Evolutionary conservation across 441 rosid genomes (phyloP).

Genomic region (Mallotus repandus): DNA sequence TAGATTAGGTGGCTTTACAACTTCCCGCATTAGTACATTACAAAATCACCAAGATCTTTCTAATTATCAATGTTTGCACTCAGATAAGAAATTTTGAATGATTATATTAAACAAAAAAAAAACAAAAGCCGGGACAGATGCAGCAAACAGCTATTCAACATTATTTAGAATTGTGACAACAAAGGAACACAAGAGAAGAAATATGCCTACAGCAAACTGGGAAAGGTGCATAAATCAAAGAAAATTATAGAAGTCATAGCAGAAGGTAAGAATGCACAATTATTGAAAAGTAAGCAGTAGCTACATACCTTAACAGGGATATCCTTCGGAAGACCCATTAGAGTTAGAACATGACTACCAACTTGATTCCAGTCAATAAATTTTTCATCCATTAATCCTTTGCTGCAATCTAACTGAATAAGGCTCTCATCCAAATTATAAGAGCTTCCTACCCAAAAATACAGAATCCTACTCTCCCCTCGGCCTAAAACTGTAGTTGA

Average conservation of each 20-base stretch:
- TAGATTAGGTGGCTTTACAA: neutral
- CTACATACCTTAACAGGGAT: constrained; percentile 58
- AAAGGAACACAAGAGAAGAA: neutral
- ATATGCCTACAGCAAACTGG: neutral
- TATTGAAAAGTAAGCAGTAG: constrained; percentile 10
- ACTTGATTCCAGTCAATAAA: constrained; percentile 57
- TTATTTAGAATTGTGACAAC: neutral
- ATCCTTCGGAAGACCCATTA: constrained; percentile 61
- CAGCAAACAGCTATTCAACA: neutral
- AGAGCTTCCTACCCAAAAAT: constrained; percentile 86
- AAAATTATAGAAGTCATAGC: constrained; percentile 1
- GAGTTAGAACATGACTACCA: constrained; percentile 53
- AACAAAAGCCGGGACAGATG: neutral
- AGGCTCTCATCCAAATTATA: constrained; percentile 40
- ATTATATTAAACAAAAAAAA: neutral
- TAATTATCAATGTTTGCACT: neutral
- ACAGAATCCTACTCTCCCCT: constrained; percentile 47
- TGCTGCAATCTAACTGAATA: constrained; percentile 44
- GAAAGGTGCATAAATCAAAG: neutral
- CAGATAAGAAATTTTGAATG: neutral
- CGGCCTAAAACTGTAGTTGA: constrained; percentile 42
- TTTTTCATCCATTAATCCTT: constrained; percentile 34
- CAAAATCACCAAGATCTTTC: neutral
- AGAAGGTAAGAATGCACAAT: constrained; percentile 2
- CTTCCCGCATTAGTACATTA: neutral